phyloP scores from a whole-genome alignment of 805 yeast species.

The Grigorovia jiainica region DNA sequence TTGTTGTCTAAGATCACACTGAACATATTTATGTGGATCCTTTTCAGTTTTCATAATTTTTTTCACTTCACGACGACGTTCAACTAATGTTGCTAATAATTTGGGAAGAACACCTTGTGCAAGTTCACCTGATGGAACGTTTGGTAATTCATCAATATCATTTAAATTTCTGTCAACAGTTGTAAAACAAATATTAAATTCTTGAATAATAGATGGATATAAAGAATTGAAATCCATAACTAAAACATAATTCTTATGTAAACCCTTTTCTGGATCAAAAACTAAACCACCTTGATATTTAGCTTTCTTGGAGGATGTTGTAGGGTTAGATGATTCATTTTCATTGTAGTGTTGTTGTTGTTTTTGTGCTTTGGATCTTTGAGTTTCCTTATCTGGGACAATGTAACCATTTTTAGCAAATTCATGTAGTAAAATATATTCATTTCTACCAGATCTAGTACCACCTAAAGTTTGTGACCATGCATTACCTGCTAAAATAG shows the following conservation, averaged over 20 bases:
- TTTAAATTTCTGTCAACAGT: conserved; percentile 66
- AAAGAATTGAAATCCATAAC: conserved; percentile 98
- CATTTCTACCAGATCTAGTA: conserved; percentile 93
- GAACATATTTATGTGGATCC: conserved; percentile 57
- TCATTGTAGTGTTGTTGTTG: conserved; percentile 23
- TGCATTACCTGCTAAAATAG: conserved; percentile 91
- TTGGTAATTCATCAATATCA: conserved; percentile 56
- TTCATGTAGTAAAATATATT: conserved; percentile 85
- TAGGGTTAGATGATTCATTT: conserved; percentile 30
- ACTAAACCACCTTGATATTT: conserved; percentile 90
- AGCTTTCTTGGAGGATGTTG: conserved; percentile 49
- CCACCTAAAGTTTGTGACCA: conserved; percentile 95
- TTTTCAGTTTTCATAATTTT: conserved; percentile 68
- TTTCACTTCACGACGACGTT: conserved; percentile 89
- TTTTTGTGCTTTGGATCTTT: conserved; percentile 30
- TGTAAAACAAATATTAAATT: conserved; percentile 92
- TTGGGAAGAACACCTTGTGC: conserved; percentile 79
- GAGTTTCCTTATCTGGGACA: conserved; percentile 75
- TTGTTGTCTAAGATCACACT: conserved; percentile 90
- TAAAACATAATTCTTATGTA: conserved; percentile 76
- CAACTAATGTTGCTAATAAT: conserved; percentile 71
- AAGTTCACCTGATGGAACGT: conserved; percentile 48
- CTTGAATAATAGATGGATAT: conserved; percentile 96
- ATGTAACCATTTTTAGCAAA: conserved; percentile 70
- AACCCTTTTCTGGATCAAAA: conserved; percentile 92